Evolutionary conservation across 257 asterid species (phyloP).

Genomic region (Prunella vulgaris): DNA sequence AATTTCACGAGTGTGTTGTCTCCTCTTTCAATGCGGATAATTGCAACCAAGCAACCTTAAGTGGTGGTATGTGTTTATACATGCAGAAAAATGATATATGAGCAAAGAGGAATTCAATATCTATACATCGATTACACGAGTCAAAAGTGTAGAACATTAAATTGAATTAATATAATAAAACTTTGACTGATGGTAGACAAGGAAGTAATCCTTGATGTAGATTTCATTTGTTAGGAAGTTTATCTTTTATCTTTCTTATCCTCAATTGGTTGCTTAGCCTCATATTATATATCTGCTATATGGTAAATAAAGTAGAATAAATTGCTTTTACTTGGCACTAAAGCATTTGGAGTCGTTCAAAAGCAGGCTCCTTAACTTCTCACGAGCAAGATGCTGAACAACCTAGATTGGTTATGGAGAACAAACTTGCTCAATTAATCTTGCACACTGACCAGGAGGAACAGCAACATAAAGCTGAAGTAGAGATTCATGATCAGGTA

Average conservation of each 20-base stretch:
- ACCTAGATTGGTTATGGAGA: slow-evolving; percentile 30
- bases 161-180: neutral
- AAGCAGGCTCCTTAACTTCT: slow-evolving; percentile 33
- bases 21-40: slow-evolving; percentile 30
- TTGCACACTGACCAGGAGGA: slow-evolving; percentile 39
- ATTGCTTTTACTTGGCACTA: neutral
- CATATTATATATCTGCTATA: neutral
- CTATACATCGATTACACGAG: neutral
- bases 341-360: slow-evolving; percentile 7
- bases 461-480: slow-evolving; percentile 50
- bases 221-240: slow-evolving; percentile 6
- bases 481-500: slow-evolving; percentile 52
- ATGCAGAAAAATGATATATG: slow-evolving; percentile 3
- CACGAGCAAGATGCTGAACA: slow-evolving; percentile 31
- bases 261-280: slow-evolving; percentile 10
- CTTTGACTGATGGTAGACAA: neutral
- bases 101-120: slow-evolving; percentile 10
- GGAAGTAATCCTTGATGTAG: slow-evolving; percentile 17
- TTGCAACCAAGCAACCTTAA: slow-evolving; percentile 25
- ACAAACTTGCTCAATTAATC: slow-evolving; percentile 41
- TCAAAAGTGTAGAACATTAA: slow-evolving; percentile 5
- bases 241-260: neutral
- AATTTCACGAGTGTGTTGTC: slow-evolving; percentile 43
- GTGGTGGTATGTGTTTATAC: slow-evolving; percentile 35
- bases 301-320: neutral